phyloP scores from a whole-genome alignment of 2,329 filamentous ascomycete genomes.

The Aspergillus sp. region DNA sequence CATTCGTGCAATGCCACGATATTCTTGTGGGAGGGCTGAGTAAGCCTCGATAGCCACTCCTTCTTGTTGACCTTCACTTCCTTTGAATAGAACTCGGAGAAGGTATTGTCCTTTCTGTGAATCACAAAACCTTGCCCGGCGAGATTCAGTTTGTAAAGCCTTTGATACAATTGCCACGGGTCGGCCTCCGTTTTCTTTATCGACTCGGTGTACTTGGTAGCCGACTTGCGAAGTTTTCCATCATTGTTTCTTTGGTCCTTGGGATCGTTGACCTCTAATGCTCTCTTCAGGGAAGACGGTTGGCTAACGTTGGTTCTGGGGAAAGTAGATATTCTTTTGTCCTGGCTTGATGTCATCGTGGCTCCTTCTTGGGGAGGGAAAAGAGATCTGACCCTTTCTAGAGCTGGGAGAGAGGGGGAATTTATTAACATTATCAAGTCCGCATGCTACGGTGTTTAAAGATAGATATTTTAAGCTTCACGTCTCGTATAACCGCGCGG shows the following conservation, averaged over 20 bases:
- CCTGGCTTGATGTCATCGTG: neutral
- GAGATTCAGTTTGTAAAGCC: constrained; percentile 6
- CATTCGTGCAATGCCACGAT: constrained; percentile 8
- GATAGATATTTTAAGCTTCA: neutral
- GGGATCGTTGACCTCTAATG: neutral
- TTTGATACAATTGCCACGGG: constrained; percentile 6
- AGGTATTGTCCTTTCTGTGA: constrained; percentile 6
- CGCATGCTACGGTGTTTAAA: neutral
- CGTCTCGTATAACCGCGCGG: neutral
- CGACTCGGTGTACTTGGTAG: neutral
- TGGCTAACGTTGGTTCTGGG: neutral
- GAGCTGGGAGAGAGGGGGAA: neutral
- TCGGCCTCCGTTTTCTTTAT: neutral
- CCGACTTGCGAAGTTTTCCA: neutral
- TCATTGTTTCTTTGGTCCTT: neutral
- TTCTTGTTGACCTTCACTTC: constrained; percentile 1
- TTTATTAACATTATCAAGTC: neutral
- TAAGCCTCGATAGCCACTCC: constrained; percentile 7
- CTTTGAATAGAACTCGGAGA: constrained; percentile 9
- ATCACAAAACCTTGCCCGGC: constrained; percentile 2
- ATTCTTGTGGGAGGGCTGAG: constrained; percentile 7
- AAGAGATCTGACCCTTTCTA: neutral
- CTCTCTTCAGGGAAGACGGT: neutral
- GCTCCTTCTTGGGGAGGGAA: neutral
- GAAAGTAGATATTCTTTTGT: neutral